phyloP scores from a whole-genome alignment of 1,284 basidiomycete genomes.

The Cryptococcus hybrid region DNA sequence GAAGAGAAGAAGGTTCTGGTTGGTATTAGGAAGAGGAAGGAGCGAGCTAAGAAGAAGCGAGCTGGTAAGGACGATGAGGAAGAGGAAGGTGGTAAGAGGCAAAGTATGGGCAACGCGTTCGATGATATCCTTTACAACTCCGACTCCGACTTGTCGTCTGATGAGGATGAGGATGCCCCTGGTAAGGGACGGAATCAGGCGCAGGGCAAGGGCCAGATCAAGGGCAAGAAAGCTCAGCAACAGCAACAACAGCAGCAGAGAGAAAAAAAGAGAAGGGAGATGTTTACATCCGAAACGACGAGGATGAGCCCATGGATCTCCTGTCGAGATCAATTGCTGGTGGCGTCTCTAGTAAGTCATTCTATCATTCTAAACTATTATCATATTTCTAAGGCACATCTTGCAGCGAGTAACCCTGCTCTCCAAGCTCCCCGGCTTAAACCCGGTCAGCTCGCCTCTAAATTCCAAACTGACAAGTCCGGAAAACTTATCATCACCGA shows the following conservation, averaged over 20 bases:
- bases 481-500: slow-evolving; percentile 85
- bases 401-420: slow-evolving; percentile 55
- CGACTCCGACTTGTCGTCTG: slow-evolving; percentile 77
- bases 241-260: slow-evolving; percentile 15
- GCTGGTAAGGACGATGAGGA: slow-evolving; percentile 58
- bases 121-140: slow-evolving; percentile 95
- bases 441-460: slow-evolving; percentile 79
- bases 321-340: slow-evolving; percentile 73
- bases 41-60: slow-evolving; percentile 76
- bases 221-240: slow-evolving; percentile 26
- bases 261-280: slow-evolving; percentile 20
- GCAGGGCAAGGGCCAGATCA: background rate
- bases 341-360: slow-evolving; percentile 66
- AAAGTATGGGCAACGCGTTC: slow-evolving; percentile 75
- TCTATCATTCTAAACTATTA: background rate
- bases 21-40: slow-evolving; percentile 89
- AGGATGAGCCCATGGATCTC: slow-evolving; percentile 94
- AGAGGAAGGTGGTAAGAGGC: slow-evolving; percentile 54
- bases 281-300: slow-evolving; percentile 73
- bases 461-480: slow-evolving; percentile 82
- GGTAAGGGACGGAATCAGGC: slow-evolving; percentile 31
- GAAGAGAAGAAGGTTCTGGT: slow-evolving; percentile 72
- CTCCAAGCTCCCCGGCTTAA: slow-evolving; percentile 60
- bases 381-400: background rate
- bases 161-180: slow-evolving; percentile 62